Evolutionary conservation across 208 protist genomes (phyloP), one percentile per base, ranked within the genome.

Genomic region (Borovskyia barvae): DNA sequence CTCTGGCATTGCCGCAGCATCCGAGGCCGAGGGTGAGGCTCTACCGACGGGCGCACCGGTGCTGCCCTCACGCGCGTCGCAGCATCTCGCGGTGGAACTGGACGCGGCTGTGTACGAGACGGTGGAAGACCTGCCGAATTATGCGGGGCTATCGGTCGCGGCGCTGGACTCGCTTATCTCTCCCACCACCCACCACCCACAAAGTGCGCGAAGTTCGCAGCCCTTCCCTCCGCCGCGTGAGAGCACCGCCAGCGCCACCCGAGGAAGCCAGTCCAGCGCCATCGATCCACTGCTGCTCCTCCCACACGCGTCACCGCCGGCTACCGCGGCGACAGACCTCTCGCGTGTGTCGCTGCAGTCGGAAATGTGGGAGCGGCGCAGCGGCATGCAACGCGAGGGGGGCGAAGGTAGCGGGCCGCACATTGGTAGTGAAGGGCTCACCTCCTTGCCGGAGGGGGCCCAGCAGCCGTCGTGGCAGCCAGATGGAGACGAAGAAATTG

Each of bases 241-340:
- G 49, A 54, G 40, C 69, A 17, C n/a, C 49, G 25, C 36, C 54
- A 12, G 35, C 30, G 29, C 11, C 48, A 28, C 1, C 28, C 35
- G 8, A 41, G 52, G n/a, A 29, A 51, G 41, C 30, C 46, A 19
- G 42, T 40, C 47, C 54, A 49, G 66, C 39, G 28, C 36, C 1
- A 58, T 84, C 7, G 75, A 81, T 30, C 71, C 82, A 22, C 60
- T 86, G 43, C 54, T 85, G 30, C 48, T 82, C 33, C 63, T 86
- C 9, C 66, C 72, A 20, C 72, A 78, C 50, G 46, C 65, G 12
- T 37, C 50, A 15, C 35, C 64, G 14, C 54, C 48, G 25, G 29
- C 17, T 48, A 48, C 47, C 30, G 28, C 32, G 5, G 2, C 22
- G 17, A 24, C 37, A 20, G 52, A 42, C 12, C 40, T 52, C 22